phyloP scores from a whole-genome alignment of 2,329 filamentous ascomycete genomes.

The Fusarium sp. region DNA sequence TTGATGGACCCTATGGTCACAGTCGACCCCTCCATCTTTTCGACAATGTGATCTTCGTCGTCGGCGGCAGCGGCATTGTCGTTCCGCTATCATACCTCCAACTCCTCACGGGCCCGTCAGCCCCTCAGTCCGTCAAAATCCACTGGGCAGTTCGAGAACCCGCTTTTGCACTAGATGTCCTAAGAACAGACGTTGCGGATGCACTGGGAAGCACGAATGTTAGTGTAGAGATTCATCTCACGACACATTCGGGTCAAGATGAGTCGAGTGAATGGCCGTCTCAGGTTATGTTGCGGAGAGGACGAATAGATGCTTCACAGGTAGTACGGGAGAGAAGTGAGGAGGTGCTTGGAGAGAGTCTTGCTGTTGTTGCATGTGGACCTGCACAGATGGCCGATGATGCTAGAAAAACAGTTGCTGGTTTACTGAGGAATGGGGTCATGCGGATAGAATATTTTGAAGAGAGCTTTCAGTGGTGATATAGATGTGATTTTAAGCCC shows the following conservation, averaged over 20 bases:
- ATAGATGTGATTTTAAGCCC: not conserved
- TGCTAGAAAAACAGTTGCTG: slow-evolving; percentile 54
- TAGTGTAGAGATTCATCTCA: slow-evolving; percentile 56
- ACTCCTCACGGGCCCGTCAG: slow-evolving; percentile 38
- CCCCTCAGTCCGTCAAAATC: slow-evolving; percentile 50
- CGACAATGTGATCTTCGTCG: slow-evolving; percentile 58
- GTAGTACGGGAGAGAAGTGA: slow-evolving; percentile 51
- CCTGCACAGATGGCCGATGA: slow-evolving; percentile 62
- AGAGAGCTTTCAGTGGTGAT: slow-evolving; percentile 60
- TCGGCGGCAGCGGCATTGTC: slow-evolving; percentile 62
- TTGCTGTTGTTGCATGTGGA: slow-evolving; percentile 61
- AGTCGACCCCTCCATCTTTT: slow-evolving; percentile 56
- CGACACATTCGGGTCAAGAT: slow-evolving; percentile 32
- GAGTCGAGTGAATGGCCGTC: slow-evolving; percentile 28
- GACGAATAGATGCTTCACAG: slow-evolving; percentile 52
- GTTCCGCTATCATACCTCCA: slow-evolving; percentile 57
- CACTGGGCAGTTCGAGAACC: slow-evolving; percentile 61
- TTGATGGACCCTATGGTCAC: slow-evolving; percentile 62
- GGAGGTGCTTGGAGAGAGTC: slow-evolving; percentile 39
- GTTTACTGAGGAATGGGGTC: slow-evolving; percentile 47
- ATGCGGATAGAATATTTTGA: slow-evolving; percentile 58
- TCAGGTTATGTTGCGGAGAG: slow-evolving; percentile 36
- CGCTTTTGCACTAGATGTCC: slow-evolving; percentile 53
- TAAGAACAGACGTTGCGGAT: slow-evolving; percentile 52
- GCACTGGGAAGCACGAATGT: slow-evolving; percentile 50